Percentiles rank a stretch among this genome's conserved stretches.
phyloP scores from a whole-genome alignment of 140 eudicot genomes.

The Cichorium intybus region DNA sequence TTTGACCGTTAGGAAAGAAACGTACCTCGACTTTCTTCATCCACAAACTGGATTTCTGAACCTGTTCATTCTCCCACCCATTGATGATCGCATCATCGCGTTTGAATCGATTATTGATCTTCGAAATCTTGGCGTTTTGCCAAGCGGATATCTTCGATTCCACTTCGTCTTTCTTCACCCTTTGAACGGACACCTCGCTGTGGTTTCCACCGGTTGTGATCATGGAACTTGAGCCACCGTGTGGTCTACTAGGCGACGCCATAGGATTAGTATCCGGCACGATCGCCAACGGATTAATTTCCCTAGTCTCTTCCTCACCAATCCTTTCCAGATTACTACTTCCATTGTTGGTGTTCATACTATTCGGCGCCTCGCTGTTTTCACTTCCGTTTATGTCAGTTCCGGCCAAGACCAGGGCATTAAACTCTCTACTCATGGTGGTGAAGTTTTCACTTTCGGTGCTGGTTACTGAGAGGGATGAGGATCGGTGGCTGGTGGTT shows the following conservation, averaged over 20 bases:
- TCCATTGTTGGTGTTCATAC: conserved; percentile 27
- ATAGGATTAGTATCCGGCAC: conserved; percentile 58
- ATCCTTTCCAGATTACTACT: conserved; percentile 51
- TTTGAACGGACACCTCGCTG: conserved; percentile 27
- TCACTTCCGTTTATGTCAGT: conserved; percentile 45
- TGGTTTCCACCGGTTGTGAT: neutral
- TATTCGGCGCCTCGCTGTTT: conserved; percentile 21
- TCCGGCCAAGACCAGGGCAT: conserved; percentile 77
- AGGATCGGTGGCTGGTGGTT: conserved; percentile 52
- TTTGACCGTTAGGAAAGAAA: neutral
- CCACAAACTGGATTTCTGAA: conserved; percentile 65
- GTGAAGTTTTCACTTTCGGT: conserved; percentile 62
- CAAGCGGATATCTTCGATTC: conserved; percentile 84
- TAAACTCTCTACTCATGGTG: conserved; percentile 84
- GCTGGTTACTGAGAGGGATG: conserved; percentile 47
- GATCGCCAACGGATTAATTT: conserved; percentile 70
- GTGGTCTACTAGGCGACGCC: conserved; percentile 35
- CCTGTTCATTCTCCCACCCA: conserved; percentile 87
- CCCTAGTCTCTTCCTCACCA: conserved; percentile 56
- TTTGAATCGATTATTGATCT: conserved; percentile 80
- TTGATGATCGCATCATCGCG: conserved; percentile 74
- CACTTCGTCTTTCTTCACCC: conserved; percentile 84
- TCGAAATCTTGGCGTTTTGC: conserved; percentile 83
- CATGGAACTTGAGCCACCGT: neutral
- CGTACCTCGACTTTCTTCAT: conserved; percentile 92